Conservation (phyloP, 441 rosid species). For the Croton laevigatus region DNA sequence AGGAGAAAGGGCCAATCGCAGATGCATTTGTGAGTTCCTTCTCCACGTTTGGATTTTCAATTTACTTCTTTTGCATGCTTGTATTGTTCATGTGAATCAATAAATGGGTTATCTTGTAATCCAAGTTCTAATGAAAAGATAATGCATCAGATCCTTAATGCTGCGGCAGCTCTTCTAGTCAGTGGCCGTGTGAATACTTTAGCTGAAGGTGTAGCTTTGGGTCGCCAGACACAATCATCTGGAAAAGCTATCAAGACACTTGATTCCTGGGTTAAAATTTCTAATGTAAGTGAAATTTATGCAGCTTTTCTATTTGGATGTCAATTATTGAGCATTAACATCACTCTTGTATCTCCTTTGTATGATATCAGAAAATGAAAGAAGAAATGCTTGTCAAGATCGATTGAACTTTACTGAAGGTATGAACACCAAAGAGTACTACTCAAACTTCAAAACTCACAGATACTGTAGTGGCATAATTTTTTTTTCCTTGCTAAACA, state of each 20-base stretch:
- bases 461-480: neutral
- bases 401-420: neutral
- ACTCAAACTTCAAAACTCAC: neutral
- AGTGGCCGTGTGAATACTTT: conserved; percentile 51
- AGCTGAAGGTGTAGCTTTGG: conserved; percentile 68
- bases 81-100: neutral
- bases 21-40: conserved; percentile 67
- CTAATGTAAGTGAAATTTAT: conserved; percentile 39
- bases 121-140: conserved; percentile 8
- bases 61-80: neutral
- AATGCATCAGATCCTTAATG: conserved; percentile 67
- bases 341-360: neutral
- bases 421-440: neutral
- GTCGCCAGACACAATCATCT: conserved; percentile 66
- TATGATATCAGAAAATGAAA: conserved; percentile 24
- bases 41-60: neutral
- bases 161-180: conserved; percentile 89
- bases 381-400: conserved; percentile 1
- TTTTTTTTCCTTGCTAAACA: neutral
- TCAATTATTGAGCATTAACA: conserved; percentile 5
- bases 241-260: conserved; percentile 77
- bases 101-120: neutral
- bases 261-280: conserved; percentile 53
- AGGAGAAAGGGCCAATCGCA: conserved; percentile 75
- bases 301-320: neutral